Conservation (phyloP, 2,329 filamentous ascomycete species). For the Nothophoma quercina region DNA sequence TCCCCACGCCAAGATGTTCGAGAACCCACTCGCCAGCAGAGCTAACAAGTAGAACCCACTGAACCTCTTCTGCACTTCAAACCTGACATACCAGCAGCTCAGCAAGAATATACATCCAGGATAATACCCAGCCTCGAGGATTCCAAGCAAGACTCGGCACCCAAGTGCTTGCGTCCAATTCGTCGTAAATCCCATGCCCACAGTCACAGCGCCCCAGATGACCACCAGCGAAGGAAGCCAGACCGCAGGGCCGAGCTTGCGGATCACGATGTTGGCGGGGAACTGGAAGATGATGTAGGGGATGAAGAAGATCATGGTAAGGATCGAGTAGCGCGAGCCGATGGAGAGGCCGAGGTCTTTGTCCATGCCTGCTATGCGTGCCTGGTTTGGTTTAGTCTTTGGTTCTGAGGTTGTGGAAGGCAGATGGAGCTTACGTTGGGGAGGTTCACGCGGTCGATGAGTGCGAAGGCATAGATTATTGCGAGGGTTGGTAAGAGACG, state of each 20-base stretch:
- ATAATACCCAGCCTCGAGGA: conserved; percentile 31
- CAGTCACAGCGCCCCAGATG: conserved; percentile 29
- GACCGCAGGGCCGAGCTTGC: conserved; percentile 39
- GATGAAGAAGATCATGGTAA: conserved; percentile 62
- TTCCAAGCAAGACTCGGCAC: conserved; percentile 28
- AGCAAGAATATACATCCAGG: conserved; percentile 22
- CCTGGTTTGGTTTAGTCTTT: too few relatives aligned
- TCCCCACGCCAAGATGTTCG: conserved; percentile 58
- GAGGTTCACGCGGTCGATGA: too few relatives aligned
- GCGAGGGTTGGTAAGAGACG: too few relatives aligned
- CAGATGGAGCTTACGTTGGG: too few relatives aligned
- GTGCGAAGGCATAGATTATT: too few relatives aligned
- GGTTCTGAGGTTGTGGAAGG: too few relatives aligned
- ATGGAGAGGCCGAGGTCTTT: conserved; percentile 53
- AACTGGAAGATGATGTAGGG: conserved; percentile 61
- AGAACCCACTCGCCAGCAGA: conserved; percentile 62
- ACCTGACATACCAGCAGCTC: conserved; percentile 54
- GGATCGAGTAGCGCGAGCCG: conserved; percentile 55
- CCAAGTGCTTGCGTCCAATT: conserved; percentile 30
- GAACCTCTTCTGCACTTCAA: conserved; percentile 58
- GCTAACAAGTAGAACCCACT: conserved; percentile 61
- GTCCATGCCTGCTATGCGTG: conserved; percentile 56
- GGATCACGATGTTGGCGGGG: conserved; percentile 59
- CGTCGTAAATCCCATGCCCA: conserved; percentile 28
- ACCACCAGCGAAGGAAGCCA: conserved; percentile 32